Percentiles rank a stretch among this genome's conserved stretches.
Conservation (phyloP, 2,329 filamentous ascomycete species). For the Scleromitrula shiraiana region DNA sequence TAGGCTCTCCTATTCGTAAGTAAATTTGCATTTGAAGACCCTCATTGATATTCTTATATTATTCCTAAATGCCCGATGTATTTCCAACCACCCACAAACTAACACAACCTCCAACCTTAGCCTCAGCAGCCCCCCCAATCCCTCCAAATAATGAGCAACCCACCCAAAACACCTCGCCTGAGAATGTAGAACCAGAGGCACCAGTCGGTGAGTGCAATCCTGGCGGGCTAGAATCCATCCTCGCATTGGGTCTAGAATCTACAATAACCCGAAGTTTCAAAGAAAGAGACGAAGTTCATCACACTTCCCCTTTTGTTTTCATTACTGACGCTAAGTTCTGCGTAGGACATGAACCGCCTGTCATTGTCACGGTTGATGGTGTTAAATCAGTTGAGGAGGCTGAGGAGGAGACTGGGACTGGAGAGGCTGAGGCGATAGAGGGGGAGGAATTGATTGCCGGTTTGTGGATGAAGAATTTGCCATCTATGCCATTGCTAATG, state of each 20-base stretch:
- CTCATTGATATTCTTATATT: too few species aligned
- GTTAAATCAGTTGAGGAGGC: background rate
- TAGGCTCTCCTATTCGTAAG: constrained; percentile 1
- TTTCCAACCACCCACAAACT: too few species aligned
- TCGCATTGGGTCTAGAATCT: background rate
- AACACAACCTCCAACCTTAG: too few species aligned
- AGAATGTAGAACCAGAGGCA: background rate
- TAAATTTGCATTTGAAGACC: too few species aligned
- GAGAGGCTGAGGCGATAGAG: background rate
- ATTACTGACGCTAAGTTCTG: background rate
- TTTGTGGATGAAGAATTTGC: background rate
- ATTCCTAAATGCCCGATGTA: too few species aligned
- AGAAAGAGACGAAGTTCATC: background rate
- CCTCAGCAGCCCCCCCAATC: too few species aligned
- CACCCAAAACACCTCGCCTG: too few species aligned
- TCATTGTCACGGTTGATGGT: background rate
- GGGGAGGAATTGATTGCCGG: background rate
- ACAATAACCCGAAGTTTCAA: background rate
- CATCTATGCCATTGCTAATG: background rate
- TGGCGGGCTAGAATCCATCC: background rate
- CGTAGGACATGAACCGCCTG: background rate
- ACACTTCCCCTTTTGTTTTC: background rate
- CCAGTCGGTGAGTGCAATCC: constrained; percentile 1
- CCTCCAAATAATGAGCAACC: too few species aligned
- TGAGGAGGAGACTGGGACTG: background rate